Percentiles rank a stretch among this genome's conserved stretches.
Conservation (phyloP, 176 grass and related monocot species). For the Musa schizocarpa region DNA sequence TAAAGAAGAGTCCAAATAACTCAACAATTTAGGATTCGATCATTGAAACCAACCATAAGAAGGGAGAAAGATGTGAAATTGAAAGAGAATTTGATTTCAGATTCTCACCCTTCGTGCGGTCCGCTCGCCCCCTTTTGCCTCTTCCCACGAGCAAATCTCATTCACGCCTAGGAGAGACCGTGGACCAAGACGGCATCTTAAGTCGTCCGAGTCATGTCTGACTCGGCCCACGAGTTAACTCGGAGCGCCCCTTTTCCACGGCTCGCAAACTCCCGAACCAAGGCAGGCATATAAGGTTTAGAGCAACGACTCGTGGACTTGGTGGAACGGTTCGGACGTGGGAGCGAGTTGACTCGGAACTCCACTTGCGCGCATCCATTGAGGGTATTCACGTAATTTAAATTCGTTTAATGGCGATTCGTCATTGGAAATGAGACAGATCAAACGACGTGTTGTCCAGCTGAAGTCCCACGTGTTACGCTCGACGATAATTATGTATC, state of each 20-base stretch:
- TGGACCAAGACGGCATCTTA: neutral
- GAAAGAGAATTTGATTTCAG: neutral
- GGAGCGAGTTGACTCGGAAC: neutral
- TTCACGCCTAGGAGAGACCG: neutral
- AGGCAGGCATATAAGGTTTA: no score
- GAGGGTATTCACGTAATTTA: no score
- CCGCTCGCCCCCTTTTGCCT: neutral
- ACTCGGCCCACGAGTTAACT: neutral
- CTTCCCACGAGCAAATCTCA: neutral
- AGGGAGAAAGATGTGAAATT: neutral
- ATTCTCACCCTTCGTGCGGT: neutral
- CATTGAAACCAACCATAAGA: neutral
- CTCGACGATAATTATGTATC: no score
- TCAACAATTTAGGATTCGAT: neutral
- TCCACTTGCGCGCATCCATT: no score
- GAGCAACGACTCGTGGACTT: no score
- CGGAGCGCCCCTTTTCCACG: neutral
- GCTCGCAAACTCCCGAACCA: no score
- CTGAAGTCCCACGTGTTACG: no score
- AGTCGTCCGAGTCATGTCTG: neutral
- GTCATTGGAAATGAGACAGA: no score
- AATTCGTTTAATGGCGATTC: no score
- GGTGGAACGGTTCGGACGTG: neutral
- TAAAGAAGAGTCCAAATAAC: neutral
- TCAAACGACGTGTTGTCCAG: no score